Percentiles rank a stretch among this genome's conserved stretches.
Evolutionary conservation across 257 asterid species (phyloP).

Genomic region (Jacaranda mimosifolia): DNA sequence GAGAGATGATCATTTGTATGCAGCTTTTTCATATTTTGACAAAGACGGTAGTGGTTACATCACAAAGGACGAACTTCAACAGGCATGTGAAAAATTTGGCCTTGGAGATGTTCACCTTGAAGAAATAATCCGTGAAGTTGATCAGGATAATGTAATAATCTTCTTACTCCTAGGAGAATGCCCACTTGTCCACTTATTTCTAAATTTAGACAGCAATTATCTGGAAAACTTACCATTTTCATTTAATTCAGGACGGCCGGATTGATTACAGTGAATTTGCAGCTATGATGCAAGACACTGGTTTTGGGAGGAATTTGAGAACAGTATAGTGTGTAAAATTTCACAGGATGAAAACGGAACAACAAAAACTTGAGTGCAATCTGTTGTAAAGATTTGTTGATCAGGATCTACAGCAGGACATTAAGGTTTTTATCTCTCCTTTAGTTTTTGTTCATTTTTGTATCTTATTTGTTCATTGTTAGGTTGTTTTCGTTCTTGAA

Average conservation of each 20-base stretch:
- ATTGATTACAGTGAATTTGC: slow-evolving; percentile 79
- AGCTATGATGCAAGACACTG: slow-evolving; percentile 84
- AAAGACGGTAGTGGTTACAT: slow-evolving; percentile 85
- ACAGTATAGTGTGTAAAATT: slow-evolving; percentile 14
- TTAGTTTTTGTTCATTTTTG: slow-evolving; percentile 15
- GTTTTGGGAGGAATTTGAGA: slow-evolving; percentile 47
- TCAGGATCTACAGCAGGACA: slow-evolving; percentile 22
- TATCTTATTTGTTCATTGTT: slow-evolving; percentile 10
- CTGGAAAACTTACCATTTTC: not conserved
- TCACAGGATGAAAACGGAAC: not conserved
- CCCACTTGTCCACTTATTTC: not conserved
- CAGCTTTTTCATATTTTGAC: slow-evolving; percentile 82
- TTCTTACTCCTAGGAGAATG: not conserved
- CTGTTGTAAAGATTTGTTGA: slow-evolving; percentile 41
- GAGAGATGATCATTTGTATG: slow-evolving; percentile 70
- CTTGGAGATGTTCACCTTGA: slow-evolving; percentile 60
- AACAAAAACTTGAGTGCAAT: not conserved
- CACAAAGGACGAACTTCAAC: slow-evolving; percentile 80
- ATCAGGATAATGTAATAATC: slow-evolving; percentile 65
- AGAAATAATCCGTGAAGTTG: slow-evolving; percentile 82
- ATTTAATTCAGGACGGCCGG: slow-evolving; percentile 67
- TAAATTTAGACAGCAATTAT: not conserved
- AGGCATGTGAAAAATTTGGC: slow-evolving; percentile 81
- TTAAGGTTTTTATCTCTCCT: not conserved
- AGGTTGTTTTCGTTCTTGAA: not conserved